Evolutionary conservation across 129 eudicot genomes (phyloP).

Genomic region (Pulicaria dysenterica): DNA sequence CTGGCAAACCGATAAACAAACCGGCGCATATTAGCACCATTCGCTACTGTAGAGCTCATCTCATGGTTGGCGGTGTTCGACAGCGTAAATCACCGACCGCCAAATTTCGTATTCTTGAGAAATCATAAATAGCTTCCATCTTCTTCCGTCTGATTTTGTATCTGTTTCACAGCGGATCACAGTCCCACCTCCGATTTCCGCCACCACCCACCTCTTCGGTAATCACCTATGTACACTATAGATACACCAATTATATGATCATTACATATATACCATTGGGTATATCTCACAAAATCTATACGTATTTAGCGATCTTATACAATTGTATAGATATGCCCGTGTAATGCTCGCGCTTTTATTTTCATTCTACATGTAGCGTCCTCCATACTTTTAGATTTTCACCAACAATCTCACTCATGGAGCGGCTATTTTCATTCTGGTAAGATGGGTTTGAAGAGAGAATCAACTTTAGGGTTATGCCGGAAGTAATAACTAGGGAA

Average conservation of each 20-base stretch:
- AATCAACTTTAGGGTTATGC: slow-evolving; percentile 9
- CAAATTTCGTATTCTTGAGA: not conserved
- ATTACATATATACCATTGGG: not conserved
- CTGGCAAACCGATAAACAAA: not conserved
- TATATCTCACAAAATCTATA: slow-evolving; percentile 1
- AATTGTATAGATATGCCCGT: too few species aligned
- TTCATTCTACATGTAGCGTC: slow-evolving; percentile 7
- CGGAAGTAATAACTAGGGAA: not conserved
- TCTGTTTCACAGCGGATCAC: not conserved
- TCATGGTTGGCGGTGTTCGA: not conserved
- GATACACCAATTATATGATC: slow-evolving; percentile 7
- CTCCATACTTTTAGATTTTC: not conserved
- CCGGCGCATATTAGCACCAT: slow-evolving; percentile 2
- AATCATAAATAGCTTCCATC: slow-evolving; percentile 16
- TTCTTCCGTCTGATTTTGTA: slow-evolving; percentile 7
- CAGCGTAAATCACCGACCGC: slow-evolving; percentile 1
- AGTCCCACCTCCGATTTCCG: not conserved
- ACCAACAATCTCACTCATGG: not conserved
- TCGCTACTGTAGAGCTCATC: not conserved
- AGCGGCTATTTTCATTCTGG: not conserved
- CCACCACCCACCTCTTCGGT: not conserved
- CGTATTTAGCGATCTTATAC: not conserved
- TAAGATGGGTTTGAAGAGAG: not conserved
- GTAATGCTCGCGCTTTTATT: too few species aligned
- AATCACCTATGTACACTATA: not conserved